These are phyloP conservation scores for Amphicarpaea edgeworthii DNA, from an alignment of 306 rosid species.

Conservation along the genomic window DNA sequence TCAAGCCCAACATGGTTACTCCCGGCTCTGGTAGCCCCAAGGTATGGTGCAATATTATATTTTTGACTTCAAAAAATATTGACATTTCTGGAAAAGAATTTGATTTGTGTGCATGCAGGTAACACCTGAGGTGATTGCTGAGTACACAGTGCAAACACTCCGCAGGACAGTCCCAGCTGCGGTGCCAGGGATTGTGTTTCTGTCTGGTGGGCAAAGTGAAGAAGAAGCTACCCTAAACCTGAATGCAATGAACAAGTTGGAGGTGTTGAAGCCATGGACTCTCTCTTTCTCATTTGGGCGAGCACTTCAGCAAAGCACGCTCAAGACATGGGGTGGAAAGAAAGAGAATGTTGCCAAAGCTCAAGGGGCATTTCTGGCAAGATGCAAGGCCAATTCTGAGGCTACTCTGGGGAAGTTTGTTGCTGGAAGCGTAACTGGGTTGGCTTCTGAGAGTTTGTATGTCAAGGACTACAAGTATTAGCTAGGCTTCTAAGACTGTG, in stretches of 20 bases:
- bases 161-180: conserved; percentile 88
- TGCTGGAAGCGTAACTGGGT: conserved; percentile 58
- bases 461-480: conserved; percentile 79
- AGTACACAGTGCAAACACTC: conserved; percentile 76
- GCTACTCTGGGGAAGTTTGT: conserved; percentile 81
- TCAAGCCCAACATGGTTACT: conserved; percentile 93
- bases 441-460: conserved; percentile 77
- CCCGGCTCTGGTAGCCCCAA: conserved; percentile 90
- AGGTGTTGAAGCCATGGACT: conserved; percentile 88
- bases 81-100: conserved; percentile 4
- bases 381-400: conserved; percentile 87
- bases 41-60: conserved; percentile 42
- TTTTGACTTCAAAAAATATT: neutral
- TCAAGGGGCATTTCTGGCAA: conserved; percentile 68
- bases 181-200: conserved; percentile 83
- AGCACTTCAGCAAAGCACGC: conserved; percentile 91
- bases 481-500: conserved; percentile 20
- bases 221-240: conserved; percentile 84
- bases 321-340: conserved; percentile 89
- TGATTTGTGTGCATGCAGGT: conserved; percentile 57
- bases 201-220: conserved; percentile 96
- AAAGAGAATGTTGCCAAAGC: conserved; percentile 81
- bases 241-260: conserved; percentile 77
- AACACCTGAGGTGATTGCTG: conserved; percentile 72
- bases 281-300: conserved; percentile 95